Evolutionary conservation across 2,329 filamentous ascomycete genomes (phyloP), one percentile per base, ranked within the genome.

Genomic region (Apiospora kogelbergensis): DNA sequence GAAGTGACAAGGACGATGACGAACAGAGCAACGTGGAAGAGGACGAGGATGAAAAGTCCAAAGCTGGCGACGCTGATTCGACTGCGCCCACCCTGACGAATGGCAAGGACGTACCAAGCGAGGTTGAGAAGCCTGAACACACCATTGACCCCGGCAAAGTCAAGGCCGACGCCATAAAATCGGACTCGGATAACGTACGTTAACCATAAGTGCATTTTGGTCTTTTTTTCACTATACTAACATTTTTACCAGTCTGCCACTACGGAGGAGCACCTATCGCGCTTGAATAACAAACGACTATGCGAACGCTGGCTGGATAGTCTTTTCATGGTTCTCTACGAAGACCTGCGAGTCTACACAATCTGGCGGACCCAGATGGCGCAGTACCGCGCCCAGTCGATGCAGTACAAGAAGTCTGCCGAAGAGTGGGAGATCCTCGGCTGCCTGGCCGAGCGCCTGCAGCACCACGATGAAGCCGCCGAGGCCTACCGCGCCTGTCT

Each of bases 351-450:
- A 65, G 95, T 99, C 63, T 99, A 99, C 84, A 99, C 96, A 15
- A 99, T 99, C 80, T 99, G 96, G 96, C 91, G 96, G 68, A 98
- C 96, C 0, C 96, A 99, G 80, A 96, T 98, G 89, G 93, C 94
- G 0, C 95, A 98, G 79, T 98, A 95, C 78, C 91, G 93, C 26
- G 93, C 95, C 67, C 95, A 98, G 80, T 92, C 95, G 71, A 91
- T 97, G 80, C 91, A 97, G 73, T 99, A 98, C 84, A 96, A 96
- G 82, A 99, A 98, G 83, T 96, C 92, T 0, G 92, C 95, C 1
- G 94, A 97, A 74, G 96, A 99, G 79, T 99, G 96, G 96, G 96
- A 99, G 81, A 98, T 99, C 67, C 88, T 99, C 0, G 96, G 96
- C 48, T 93, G 95, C 69, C 87, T 99, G 20, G 96, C 96, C 0